phyloP scores from a whole-genome alignment of 495 filamentous ascomycete genomes.

The Lasiosphaeriaceae sp. region DNA sequence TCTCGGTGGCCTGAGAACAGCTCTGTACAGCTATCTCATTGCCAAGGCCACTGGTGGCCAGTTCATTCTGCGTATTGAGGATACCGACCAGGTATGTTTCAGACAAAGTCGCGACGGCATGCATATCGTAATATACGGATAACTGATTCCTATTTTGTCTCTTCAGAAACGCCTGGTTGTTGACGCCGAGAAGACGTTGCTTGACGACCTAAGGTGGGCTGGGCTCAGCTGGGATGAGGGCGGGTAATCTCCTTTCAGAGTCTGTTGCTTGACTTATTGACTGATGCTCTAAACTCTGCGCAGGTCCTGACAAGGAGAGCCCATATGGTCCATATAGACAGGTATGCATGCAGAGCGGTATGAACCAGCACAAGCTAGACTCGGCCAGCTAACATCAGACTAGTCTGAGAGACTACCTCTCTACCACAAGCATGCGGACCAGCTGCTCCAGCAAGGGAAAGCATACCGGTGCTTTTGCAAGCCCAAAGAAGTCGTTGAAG shows the following conservation, averaged over 20 bases:
- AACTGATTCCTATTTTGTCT: neutral
- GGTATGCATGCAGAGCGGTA: slow-evolving; percentile 37
- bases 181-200: slow-evolving; percentile 72
- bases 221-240: slow-evolving; percentile 95
- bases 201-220: slow-evolving; percentile 79
- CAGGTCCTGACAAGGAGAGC: slow-evolving; percentile 76
- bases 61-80: slow-evolving; percentile 88
- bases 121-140: slow-evolving; percentile 8
- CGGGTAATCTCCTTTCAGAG: slow-evolving; percentile 22
- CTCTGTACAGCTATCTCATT: slow-evolving; percentile 85
- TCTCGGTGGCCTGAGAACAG: slow-evolving; percentile 85
- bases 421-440: slow-evolving; percentile 68
- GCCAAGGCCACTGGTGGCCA: slow-evolving; percentile 88
- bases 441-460: slow-evolving; percentile 64
- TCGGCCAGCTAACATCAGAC: neutral
- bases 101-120: neutral
- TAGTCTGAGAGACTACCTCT: slow-evolving; percentile 75
- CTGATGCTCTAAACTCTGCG: neutral
- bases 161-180: slow-evolving; percentile 47
- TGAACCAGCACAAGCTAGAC: neutral
- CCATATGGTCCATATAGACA: slow-evolving; percentile 83
- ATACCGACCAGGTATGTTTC: slow-evolving; percentile 81
- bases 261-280: neutral
- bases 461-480: slow-evolving; percentile 95
- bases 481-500: slow-evolving; percentile 61